Evolutionary conservation across 2,329 filamentous ascomycete species (phyloP), one percentile per base, ranked within the genome.

Genomic region (Tolypocladium cylindrosporum): DNA sequence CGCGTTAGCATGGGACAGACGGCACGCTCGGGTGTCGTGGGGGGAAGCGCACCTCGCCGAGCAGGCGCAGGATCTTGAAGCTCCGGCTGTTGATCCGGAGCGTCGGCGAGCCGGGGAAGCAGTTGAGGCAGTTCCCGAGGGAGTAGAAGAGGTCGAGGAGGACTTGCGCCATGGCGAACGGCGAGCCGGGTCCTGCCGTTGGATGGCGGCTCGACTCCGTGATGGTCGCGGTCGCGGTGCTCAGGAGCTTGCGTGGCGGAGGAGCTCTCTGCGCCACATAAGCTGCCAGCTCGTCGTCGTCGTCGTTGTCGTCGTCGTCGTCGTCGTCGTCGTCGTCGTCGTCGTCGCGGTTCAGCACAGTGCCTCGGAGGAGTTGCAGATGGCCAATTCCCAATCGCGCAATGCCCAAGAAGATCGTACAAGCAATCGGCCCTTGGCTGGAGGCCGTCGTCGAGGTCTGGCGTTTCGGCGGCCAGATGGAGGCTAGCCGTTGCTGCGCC

Each of bases 1-100:
- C 24, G 11, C 19, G 21, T 54, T 3, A 58, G 57, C n/a, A 31
- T 27, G 3, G 27, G 27, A 27, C 27, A 5, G 27, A 27, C 27
- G 4, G 27, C 27, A 27, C 3, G 27, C 27, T 27, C 4, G 27
- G 27, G 21, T 24, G 4, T 27, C 27, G 4, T 27, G 27, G 27
- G 27, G 27, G 4, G 27, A 24, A 5, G 27, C 27, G 27, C 27
- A 27, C 89, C 82, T 99, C 94, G 72, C 94, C 94, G 4, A 99
- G 82, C 55, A 99, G 80, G 60, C 94, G 89, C 66, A 96, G 78
- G 71, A 99, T 95, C 81, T 97, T 97, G 81, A 97, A 97, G 75
- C 86, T 94, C 61, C 91, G 87, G 69, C 82, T 89, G 75, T 97
- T 97, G 78, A 99, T 94, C 75, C 94, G 96, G 65, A 99, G 84